These are phyloP conservation scores for Psilocybe azurescens DNA, from an alignment of 768 basidiomycete species.

Conservation along the genomic window DNA sequence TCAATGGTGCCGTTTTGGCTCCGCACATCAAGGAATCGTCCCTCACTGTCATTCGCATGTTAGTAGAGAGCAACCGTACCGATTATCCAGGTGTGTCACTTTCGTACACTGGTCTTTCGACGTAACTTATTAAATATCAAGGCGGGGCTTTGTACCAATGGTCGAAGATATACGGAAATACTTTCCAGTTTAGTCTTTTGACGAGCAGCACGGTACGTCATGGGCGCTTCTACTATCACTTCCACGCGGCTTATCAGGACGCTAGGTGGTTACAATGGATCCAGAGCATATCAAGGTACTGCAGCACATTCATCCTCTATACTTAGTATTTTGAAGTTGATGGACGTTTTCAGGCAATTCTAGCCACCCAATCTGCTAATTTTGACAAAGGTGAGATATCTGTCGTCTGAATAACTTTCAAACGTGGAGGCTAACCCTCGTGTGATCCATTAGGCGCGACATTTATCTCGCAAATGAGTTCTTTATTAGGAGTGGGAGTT, in stretches of 20 bases:
- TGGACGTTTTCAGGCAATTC: constrained; percentile 37
- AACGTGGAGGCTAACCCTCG: neutral
- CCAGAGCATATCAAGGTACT: constrained; percentile 3
- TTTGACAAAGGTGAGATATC: constrained; percentile 45
- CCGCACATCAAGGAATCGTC: neutral
- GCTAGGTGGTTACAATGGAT: constrained; percentile 1
- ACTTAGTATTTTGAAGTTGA: too few relatives aligned
- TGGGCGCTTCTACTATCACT: neutral
- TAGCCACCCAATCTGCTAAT: constrained; percentile 53
- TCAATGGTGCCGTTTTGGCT: neutral
- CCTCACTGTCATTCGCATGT: neutral
- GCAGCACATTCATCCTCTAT: neutral
- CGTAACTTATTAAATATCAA: neutral
- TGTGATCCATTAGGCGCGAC: constrained; percentile 23
- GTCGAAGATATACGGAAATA: neutral
- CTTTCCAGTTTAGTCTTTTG: neutral
- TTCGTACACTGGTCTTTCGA: neutral
- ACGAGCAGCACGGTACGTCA: constrained; percentile 1
- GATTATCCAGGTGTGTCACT: constrained; percentile 1
- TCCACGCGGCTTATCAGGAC: neutral
- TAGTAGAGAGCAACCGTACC: neutral
- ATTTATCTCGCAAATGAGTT: constrained; percentile 29
- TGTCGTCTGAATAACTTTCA: too few relatives aligned
- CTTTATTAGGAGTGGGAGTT: constrained; percentile 58
- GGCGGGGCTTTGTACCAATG: neutral